Base-by-base conservation (phyloP, 768 basidiomycete species). In the Lentinus brumalis region DNA sequence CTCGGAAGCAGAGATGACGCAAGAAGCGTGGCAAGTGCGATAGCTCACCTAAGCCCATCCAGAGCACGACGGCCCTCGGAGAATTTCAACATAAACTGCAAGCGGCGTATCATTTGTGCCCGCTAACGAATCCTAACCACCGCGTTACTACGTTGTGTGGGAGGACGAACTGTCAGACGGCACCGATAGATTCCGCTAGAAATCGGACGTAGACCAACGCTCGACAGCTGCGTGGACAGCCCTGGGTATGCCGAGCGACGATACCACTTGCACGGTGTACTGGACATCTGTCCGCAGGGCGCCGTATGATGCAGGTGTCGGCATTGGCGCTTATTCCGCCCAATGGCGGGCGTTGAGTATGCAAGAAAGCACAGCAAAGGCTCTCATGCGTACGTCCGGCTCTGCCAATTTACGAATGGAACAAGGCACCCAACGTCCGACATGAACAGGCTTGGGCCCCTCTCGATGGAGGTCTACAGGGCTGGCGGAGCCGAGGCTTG, bases 341-440 rank as follows among this genome's bases (percentile, higher is more conserved):
- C 60, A 61, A 61, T 61, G n/a, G 55, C 35, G 12, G 42, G 14
- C 5, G 41, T 53, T 45, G 32, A 52, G 60, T 61, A 61, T 61
- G 60, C 46, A 45, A 61, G 56, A 38, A 29, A 26, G 50, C 50
- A 49, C 35, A 35, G 35, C 30, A 26, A 30, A 29, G 8, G 6
- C 29, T 39, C 38, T 41, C 14, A 50, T 18, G 35, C 38, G 11
- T 35, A 45, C 41, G 45, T 54, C 39, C 46, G 16, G 32, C 26
- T 12, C 44, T 31, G 50, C 40, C 52, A 59, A 26, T 12, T 12
- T 42, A 38, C 18, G 16, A 29, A 30, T 44, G 29, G 41, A 55
- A 18, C 38, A 38, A 26, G 46, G 18, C 21, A 26, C 21, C 21
- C 5, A 26, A 6, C 46, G 6, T 4, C 26, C 26, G 21, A 35